Base-by-base conservation (phyloP, 768 basidiomycete genomes). In the Lactarius indigo region DNA sequence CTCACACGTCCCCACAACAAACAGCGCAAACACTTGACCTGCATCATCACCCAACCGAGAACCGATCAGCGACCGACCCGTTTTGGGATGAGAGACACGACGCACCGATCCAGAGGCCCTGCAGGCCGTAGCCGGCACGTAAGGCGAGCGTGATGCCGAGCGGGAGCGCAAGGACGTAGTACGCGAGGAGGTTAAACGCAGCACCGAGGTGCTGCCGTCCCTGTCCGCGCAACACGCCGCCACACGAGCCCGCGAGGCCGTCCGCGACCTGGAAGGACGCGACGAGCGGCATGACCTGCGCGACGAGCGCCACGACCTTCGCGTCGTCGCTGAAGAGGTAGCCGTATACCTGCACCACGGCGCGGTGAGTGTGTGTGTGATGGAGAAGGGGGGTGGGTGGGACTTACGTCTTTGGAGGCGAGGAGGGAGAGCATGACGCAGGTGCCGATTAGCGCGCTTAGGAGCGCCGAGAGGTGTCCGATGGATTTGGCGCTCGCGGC, bases 1-100 rank as follows among this genome's bases (percentile, higher is more conserved):
- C 75, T 90, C 89, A 26, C 85, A 82, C 17, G 88, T 68, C 1
- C 87, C 89, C n/a, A 91, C 88, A 2, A 85, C 79, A 71, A 89
- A 89, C 6, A 92, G 77, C 0, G 86, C 90, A 28, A 90, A 78
- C 35, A 90, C 89, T 74, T 91, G 90, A 28, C 89, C 90, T 87
- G 68, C 47, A 64, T 23, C 58, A 31, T 35, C n/a, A n/a, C 64
- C 50, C 39, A 30, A 28, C 50, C 23, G n/a, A 28, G n/a, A 61
- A 5, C 56, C 23, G 79, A 73, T 47, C 33, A 33, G 28, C 39
- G 15, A 41, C 39, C 39, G 35, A 35, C 5, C 10, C n/a, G 12
- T 35, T 35, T 35, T 35, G 35, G 26, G 9, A 12, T 39, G 17
- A 35, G 30, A 13, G 12, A 30, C 15, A 33, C 26, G 10, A 64